Conservation (phyloP, 202 grass and related monocot genomes). For the Schoenoplectus tabernaemontani region DNA sequence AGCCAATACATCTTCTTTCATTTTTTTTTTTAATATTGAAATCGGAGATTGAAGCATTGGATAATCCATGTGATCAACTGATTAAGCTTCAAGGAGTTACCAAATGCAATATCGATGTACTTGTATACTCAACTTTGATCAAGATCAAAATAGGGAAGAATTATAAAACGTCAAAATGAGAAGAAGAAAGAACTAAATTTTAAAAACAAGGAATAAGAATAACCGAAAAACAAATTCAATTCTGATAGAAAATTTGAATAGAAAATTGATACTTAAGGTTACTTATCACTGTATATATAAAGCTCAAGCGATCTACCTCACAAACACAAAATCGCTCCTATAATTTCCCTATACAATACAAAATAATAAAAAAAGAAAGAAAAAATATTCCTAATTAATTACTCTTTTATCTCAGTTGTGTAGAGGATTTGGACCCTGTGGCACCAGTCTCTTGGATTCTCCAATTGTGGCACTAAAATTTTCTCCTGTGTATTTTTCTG, state of each 20-base stretch:
- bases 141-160: neutral
- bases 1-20: neutral
- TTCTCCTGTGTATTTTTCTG: neutral
- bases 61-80: too few relatives aligned
- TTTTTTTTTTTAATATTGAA: neutral
- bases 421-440: conserved; percentile 87
- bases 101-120: neutral
- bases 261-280: neutral
- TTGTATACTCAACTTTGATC: neutral
- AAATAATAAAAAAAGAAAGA: neutral
- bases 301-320: conserved; percentile 1
- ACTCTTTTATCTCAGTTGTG: conserved; percentile 58
- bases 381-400: neutral
- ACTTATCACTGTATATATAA: conserved; percentile 7
- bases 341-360: conserved; percentile 16
- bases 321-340: conserved; percentile 12
- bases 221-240: too few relatives aligned
- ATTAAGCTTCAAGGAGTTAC: too few relatives aligned
- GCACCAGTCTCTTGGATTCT: conserved; percentile 72
- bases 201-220: too few relatives aligned
- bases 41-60: too few relatives aligned
- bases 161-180: too few relatives aligned
- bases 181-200: too few relatives aligned
- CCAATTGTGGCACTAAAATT: conserved; percentile 21
- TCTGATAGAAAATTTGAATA: neutral